A percentile compares a stretch with the other conserved stretches of the same genome.
Conservation (phyloP, 169 alveolate species). For the Theileria equi region DNA sequence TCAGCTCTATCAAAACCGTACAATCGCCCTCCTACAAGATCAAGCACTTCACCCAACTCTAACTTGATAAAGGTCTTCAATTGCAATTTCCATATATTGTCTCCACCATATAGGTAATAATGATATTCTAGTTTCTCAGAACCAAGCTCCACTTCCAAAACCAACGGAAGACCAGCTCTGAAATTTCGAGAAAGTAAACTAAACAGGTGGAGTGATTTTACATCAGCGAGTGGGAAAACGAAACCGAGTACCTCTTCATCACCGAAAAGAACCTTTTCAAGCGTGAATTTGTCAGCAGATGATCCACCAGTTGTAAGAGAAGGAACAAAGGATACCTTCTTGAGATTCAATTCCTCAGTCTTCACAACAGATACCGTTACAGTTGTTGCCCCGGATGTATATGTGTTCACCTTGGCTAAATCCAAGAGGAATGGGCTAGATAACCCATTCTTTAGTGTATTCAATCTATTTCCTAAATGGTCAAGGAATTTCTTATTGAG, state of each 20-base stretch:
- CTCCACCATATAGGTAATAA: conserved; percentile 1
- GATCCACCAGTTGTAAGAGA: not conserved
- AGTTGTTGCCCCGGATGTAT: not conserved
- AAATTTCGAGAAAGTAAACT: too few relatives aligned
- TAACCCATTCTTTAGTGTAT: not conserved
- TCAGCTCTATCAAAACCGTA: conserved; percentile 3
- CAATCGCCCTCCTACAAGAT: not conserved
- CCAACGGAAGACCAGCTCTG: conserved; percentile 3
- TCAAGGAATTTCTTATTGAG: not conserved
- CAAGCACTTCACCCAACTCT: conserved; percentile 1
- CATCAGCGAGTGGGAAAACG: not conserved
- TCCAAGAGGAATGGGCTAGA: conserved; percentile 1
- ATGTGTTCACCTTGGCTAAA: not conserved
- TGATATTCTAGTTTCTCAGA: not conserved
- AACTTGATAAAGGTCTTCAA: not conserved
- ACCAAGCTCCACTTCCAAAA: conserved; percentile 5
- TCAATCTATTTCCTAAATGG: not conserved
- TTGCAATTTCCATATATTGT: not conserved
- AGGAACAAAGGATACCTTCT: not conserved
- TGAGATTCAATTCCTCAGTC: not conserved
- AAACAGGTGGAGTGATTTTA: not conserved
- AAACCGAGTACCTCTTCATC: not conserved
- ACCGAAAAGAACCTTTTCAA: not conserved
- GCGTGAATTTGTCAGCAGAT: not conserved
- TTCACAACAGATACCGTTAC: not conserved